Evolutionary conservation across 441 rosid species (phyloP).

Genomic region (Erysimum pusillum): DNA sequence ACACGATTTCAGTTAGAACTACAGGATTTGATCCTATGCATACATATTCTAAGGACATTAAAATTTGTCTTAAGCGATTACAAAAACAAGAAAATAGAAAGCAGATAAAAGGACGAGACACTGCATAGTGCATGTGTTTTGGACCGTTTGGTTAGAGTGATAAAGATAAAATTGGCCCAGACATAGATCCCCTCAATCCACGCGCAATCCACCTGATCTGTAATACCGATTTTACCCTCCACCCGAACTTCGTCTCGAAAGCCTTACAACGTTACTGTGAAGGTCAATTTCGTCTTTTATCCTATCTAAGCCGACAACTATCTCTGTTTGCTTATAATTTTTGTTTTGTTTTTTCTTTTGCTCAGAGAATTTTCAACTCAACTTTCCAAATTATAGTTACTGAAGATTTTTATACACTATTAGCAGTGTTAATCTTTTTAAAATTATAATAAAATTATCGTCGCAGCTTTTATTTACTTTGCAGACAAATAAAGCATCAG

Average conservation of each 20-base stretch:
- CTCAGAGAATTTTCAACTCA: constrained; percentile 8
- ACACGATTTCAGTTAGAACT: constrained; percentile 8
- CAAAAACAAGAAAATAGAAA: constrained; percentile 26
- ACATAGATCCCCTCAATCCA: constrained; percentile 46
- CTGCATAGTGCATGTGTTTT: constrained; percentile 51
- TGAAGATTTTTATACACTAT: constrained; percentile 23
- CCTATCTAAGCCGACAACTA: constrained; percentile 31
- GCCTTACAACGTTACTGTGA: neutral
- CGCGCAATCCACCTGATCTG: constrained; percentile 41
- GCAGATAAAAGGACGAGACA: constrained; percentile 41
- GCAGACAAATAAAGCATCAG: constrained; percentile 50
- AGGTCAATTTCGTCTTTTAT: constrained; percentile 32
- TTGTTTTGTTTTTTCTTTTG: constrained; percentile 33
- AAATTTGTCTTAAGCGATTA: constrained; percentile 40
- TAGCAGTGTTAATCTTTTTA: constrained; percentile 32
- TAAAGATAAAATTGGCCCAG: constrained; percentile 42
- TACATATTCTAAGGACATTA: constrained; percentile 17
- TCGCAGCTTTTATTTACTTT: constrained; percentile 51
- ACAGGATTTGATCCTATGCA: constrained; percentile 15
- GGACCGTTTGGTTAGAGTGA: constrained; percentile 42
- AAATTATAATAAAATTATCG: constrained; percentile 16
- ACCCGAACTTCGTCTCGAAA: neutral
- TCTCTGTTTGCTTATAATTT: constrained; percentile 43
- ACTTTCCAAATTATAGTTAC: constrained; percentile 19
- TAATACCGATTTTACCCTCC: constrained; percentile 36